Evolutionary conservation across 345 rosid genomes (phyloP).

Genomic region (Citrus sinensis): DNA sequence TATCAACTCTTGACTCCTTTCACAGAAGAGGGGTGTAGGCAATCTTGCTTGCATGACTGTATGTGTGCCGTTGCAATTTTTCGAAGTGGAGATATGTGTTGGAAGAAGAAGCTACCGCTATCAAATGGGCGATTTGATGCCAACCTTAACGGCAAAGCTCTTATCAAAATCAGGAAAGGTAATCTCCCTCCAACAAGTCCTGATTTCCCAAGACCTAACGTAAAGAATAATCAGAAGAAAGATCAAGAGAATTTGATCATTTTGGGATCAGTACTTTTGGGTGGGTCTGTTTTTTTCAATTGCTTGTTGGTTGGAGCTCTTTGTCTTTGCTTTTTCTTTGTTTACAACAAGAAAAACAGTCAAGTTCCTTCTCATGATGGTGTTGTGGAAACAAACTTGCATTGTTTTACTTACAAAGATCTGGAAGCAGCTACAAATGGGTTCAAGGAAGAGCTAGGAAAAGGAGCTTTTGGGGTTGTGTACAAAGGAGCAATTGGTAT

Average conservation of each 20-base stretch:
- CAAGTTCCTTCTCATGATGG: not conserved
- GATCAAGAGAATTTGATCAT: slow-evolving; percentile 11
- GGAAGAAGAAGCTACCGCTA: slow-evolving; percentile 42
- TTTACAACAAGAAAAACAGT: not conserved
- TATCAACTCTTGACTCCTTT: slow-evolving; percentile 21
- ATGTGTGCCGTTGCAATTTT: slow-evolving; percentile 32
- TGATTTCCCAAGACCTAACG: not conserved
- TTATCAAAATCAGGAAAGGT: slow-evolving; percentile 27
- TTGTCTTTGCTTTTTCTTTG: slow-evolving; percentile 1
- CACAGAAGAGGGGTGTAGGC: slow-evolving; percentile 19
- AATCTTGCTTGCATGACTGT: slow-evolving; percentile 36
- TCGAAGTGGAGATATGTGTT: slow-evolving; percentile 10
- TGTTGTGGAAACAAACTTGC: slow-evolving; percentile 21
- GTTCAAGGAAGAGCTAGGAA: slow-evolving; percentile 42
- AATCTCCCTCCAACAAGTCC: not conserved
- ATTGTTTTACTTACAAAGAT: slow-evolving; percentile 27
- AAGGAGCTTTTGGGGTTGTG: slow-evolving; percentile 31
- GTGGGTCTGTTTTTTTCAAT: slow-evolving; percentile 27
- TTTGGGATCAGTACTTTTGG: slow-evolving; percentile 26
- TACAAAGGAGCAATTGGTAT: slow-evolving; percentile 25
- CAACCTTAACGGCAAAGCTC: slow-evolving; percentile 7
- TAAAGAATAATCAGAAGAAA: not conserved
- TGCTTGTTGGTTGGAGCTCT: slow-evolving; percentile 10
- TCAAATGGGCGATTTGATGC: slow-evolving; percentile 25
- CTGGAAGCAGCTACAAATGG: slow-evolving; percentile 29